A percentile compares a stretch with the other conserved stretches of the same genome.
phyloP scores from a whole-genome alignment of 1,139 yeast genomes.

The Taphrina betulina region DNA sequence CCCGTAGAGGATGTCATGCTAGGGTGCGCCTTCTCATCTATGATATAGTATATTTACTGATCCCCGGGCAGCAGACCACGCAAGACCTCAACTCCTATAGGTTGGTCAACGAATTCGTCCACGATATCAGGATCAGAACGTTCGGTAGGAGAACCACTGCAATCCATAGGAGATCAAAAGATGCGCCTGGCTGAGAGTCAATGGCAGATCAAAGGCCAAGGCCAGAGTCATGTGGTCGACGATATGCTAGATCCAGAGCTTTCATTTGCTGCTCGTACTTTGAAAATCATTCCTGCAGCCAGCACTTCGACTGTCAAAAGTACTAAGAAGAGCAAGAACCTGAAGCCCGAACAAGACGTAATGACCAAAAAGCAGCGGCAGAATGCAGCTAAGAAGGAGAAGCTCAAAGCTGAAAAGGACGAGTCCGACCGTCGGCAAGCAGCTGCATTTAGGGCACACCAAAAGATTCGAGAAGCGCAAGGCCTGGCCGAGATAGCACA shows the following conservation, averaged over 20 bases:
- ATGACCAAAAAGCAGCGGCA: slow-evolving; percentile 30
- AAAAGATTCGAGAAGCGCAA: slow-evolving; percentile 5
- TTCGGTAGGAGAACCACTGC: too few relatives aligned
- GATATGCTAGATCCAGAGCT: slow-evolving; percentile 6
- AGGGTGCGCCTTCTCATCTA: too few relatives aligned
- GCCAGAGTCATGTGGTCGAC: too few relatives aligned
- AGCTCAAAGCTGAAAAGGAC: slow-evolving; percentile 23
- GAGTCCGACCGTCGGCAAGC: slow-evolving; percentile 10
- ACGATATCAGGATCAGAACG: too few relatives aligned
- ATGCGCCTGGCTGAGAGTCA: too few relatives aligned
- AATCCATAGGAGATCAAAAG: too few relatives aligned
- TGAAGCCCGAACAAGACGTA: neutral
- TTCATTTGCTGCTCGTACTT: slow-evolving; percentile 15
- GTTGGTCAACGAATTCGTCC: too few relatives aligned
- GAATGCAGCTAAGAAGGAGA: slow-evolving; percentile 26
- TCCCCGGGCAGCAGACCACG: slow-evolving; percentile 24
- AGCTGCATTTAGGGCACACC: slow-evolving; percentile 5
- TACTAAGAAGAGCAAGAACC: neutral
- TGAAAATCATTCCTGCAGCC: slow-evolving; percentile 12
- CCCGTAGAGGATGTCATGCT: slow-evolving; percentile 22
- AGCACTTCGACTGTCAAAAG: neutral
- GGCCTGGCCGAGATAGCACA: slow-evolving; percentile 8
- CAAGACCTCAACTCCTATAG: slow-evolving; percentile 20
- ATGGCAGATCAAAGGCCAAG: too few relatives aligned
- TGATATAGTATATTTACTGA: too few relatives aligned